Base-by-base conservation (phyloP, 495 filamentous ascomycete species). In the Aspergillus diversus region DNA sequence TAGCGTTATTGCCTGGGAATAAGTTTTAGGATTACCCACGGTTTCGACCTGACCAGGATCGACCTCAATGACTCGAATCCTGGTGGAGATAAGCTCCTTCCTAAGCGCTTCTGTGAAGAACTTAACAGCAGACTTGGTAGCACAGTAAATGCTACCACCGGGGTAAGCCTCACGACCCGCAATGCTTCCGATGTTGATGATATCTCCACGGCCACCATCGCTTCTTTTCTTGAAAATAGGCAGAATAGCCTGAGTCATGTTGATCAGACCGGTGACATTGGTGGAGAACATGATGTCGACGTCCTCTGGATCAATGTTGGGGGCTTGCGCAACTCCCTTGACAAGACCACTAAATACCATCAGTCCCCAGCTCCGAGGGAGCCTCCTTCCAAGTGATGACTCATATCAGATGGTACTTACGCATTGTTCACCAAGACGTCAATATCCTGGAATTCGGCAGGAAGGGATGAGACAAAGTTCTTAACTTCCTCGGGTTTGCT, bases 21-120 rank as follows among this genome's bases (percentile, higher is more conserved):
- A n/a, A 56, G 17, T 49, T 60, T 16, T 58, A 71, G 53, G 51
- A 53, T 48, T 9, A 63, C 84, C 57, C 75, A 90, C 89, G 17
- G 95, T 99, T 83, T 98, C 93, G 52, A 99, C 95, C 77, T 97
- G 95, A 46, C 95, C 95, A 7, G 95, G 95, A 70, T 97, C 95
- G 63, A 99, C 82, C 79, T 95, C 93, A 61, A 97, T 94, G 54
- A 99, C 82, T 27, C 95, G 78, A 54, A 99, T 94, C 49, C 93
- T 82, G 5, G 92, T 90, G 32, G 90, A 84, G 65, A 99, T 88
- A 51, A 97, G 83, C 81, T 99, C 95, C 79, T 89, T 92, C 67
- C 95, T 84, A 67, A 99, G 76, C 15, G 91, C 83, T 55, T 97
- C 93, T 0, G 95, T 96, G 78, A 97, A 99, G 57, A 82, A 89